Conservation (phyloP, 352 stramenopile species). For the Phytophthora tentaculata region DNA sequence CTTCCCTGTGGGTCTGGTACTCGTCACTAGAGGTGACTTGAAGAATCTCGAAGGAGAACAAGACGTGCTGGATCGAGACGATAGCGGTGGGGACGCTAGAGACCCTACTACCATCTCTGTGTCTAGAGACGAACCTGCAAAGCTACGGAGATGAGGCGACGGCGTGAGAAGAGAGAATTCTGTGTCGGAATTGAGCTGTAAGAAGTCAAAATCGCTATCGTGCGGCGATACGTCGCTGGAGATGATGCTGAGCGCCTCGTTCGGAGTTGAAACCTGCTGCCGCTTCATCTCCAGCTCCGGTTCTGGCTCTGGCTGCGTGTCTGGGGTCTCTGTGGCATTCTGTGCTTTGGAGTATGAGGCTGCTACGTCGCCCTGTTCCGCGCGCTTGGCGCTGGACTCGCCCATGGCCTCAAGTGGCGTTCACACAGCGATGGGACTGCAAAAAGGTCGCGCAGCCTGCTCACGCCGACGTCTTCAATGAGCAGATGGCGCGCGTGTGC, state of each 20-base stretch:
- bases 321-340: slow-evolving; percentile 2
- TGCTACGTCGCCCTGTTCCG: slow-evolving; percentile 1
- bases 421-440: slow-evolving; percentile 9
- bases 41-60: slow-evolving; percentile 81
- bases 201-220: slow-evolving; percentile 66
- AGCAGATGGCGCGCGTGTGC: slow-evolving; percentile 8
- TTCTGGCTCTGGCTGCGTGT: slow-evolving; percentile 20
- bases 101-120: slow-evolving; percentile 12
- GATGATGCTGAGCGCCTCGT: slow-evolving; percentile 59
- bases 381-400: slow-evolving; percentile 8
- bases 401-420: slow-evolving; percentile 20
- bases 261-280: slow-evolving; percentile 23
- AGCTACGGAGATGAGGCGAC: slow-evolving; percentile 36
- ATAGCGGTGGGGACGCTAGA: slow-evolving; percentile 32
- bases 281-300: slow-evolving; percentile 30
- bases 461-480: not conserved
- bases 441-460: not conserved
- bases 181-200: slow-evolving; percentile 30
- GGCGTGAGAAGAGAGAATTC: slow-evolving; percentile 64
- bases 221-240: slow-evolving; percentile 51
- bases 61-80: slow-evolving; percentile 34
- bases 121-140: slow-evolving; percentile 7
- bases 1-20: slow-evolving; percentile 3
- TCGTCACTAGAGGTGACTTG: slow-evolving; percentile 57
- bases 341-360: not conserved